A percentile compares a stretch with the other conserved stretches of the same genome.
phyloP scores from a whole-genome alignment of 495 filamentous ascomycete species.

The Talaromyces thailandensis region DNA sequence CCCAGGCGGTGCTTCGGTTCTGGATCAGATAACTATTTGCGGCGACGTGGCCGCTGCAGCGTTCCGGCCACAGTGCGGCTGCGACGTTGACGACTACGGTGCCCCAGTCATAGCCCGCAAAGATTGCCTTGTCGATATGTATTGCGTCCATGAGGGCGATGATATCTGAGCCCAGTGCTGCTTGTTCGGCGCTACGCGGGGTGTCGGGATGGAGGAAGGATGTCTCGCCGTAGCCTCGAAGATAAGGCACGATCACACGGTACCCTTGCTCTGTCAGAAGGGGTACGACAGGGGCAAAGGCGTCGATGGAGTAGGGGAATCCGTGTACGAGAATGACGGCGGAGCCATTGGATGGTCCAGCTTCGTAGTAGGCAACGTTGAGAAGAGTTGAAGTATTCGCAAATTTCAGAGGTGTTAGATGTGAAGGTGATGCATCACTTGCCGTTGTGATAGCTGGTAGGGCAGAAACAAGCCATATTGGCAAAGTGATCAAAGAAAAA shows the following conservation, averaged over 20 bases:
- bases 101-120: slow-evolving; percentile 11
- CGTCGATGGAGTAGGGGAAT: slow-evolving; percentile 17
- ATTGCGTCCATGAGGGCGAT: slow-evolving; percentile 10
- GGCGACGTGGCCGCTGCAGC: slow-evolving; percentile 10
- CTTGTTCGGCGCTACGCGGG: slow-evolving; percentile 15
- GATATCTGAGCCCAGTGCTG: slow-evolving; percentile 14
- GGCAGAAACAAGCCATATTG: not conserved
- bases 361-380: slow-evolving; percentile 2
- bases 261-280: slow-evolving; percentile 11
- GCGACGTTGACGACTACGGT: slow-evolving; percentile 8
- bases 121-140: slow-evolving; percentile 9
- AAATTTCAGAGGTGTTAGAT: slow-evolving; percentile 1
- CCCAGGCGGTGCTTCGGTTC: slow-evolving; percentile 10
- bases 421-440: not conserved
- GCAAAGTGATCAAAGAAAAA: not conserved
- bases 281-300: slow-evolving; percentile 15
- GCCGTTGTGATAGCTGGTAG: not conserved
- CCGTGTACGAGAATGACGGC: slow-evolving; percentile 14
- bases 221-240: slow-evolving; percentile 16
- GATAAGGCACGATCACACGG: slow-evolving; percentile 18
- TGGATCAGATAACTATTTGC: slow-evolving; percentile 12
- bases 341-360: slow-evolving; percentile 1
- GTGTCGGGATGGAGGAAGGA: slow-evolving; percentile 11
- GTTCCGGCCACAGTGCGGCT: slow-evolving; percentile 10
- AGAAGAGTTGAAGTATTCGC: not conserved